Evolutionary conservation across 192 early-diverging fungal genomes (phyloP), one percentile per base, ranked within the genome.

Genomic region (Coemansia sp.): DNA sequence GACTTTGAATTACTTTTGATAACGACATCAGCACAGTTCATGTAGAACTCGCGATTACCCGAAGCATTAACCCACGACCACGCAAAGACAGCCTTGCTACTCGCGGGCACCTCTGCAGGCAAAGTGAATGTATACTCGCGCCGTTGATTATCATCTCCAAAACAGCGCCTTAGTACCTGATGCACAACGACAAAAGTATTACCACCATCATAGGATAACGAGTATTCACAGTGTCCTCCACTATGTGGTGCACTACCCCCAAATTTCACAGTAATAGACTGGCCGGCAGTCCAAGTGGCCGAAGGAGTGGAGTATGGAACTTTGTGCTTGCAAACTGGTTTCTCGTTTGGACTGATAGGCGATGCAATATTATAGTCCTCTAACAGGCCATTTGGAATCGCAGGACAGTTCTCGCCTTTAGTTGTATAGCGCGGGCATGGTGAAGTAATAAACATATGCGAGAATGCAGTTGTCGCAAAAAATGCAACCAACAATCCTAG

Each of bases 141-240:
- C 6, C 43, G 27, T 3, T 3, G 49, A 0, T 16, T 43, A 15
- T 64, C 40, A 12, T 22, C 2, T 9, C 27, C 33, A 67, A 87
- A 75, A 58, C 88, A 89, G 16, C 55, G 22, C 1, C 73, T 53
- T 12, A 86, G 43, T 9, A 72, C 52, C 31, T 84, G 74, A 60
- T 89, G 68, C 16, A 92, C 38, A 1, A 89, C 88, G 0, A 87
- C 89, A 80, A 86, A 90, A 7, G 76, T 85, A 10, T 84, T 66
- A 15, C 83, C 88, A 24, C 65, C 61, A 41, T 91, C 90, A 46
- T 85, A 87, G 0, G 89, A 90, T 2, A 89, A 50, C 1, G 88
- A 81, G 65, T 86, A 89, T 67, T 91, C 82, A 27, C 89, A 90
- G 67, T 91, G 88, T 1, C 90, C 90, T 12, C 88, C 88, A 20